A percentile compares a stretch with the other conserved stretches of the same genome.
Evolutionary conservation across 1,284 basidiomycete genomes (phyloP).

Genomic region (Coniferiporia sulphurascens): DNA sequence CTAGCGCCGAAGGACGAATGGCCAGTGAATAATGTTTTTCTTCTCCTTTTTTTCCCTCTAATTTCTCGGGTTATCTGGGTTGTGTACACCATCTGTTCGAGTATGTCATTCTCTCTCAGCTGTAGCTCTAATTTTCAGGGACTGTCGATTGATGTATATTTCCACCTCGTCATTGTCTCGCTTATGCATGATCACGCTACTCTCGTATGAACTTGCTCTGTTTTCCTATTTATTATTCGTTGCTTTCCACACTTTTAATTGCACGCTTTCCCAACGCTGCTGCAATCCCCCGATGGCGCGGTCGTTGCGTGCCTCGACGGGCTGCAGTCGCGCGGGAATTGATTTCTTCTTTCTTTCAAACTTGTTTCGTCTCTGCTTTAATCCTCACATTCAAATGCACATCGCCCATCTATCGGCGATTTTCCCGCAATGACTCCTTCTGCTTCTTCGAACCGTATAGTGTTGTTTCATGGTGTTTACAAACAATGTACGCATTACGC

Average conservation of each 20-base stretch:
- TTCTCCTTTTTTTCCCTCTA: neutral
- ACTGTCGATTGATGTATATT: neutral
- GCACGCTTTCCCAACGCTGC: neutral
- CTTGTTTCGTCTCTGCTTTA: too few species aligned
- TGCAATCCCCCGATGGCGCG: neutral
- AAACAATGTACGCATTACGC: neutral
- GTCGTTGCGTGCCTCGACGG: too few species aligned
- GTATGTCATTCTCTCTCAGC: neutral
- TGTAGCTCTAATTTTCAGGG: conserved; percentile 9
- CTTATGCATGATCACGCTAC: neutral
- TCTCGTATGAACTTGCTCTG: neutral
- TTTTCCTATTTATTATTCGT: neutral
- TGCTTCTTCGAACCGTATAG: neutral
- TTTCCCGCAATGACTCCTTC: neutral
- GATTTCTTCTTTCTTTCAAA: too few species aligned
- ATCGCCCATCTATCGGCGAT: neutral
- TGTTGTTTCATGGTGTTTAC: neutral
- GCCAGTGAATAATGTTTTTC: neutral
- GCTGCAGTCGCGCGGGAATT: too few species aligned
- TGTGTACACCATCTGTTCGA: neutral
- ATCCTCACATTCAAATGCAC: neutral
- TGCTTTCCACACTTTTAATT: neutral
- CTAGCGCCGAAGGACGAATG: neutral
- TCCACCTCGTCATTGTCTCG: neutral
- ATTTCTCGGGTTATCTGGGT: neutral